Conservation (phyloP, 2,329 filamentous ascomycete species). For the Neopestalotiopsis clavispora region DNA sequence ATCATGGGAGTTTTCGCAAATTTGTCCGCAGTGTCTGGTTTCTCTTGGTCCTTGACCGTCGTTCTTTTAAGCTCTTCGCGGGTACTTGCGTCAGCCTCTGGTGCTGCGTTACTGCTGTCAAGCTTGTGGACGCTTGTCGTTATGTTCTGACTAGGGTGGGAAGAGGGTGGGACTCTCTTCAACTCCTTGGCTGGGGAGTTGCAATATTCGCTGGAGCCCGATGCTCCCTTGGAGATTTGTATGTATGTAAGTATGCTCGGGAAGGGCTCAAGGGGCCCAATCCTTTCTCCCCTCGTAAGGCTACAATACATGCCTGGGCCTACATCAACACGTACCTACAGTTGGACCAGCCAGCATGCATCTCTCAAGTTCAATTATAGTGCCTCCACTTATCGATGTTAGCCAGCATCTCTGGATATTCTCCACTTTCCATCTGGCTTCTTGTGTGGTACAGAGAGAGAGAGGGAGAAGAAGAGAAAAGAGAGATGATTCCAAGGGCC, state of each 20-base stretch:
- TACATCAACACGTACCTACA: not conserved
- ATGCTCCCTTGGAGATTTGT: not conserved
- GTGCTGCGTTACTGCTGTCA: not conserved
- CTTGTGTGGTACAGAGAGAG: not conserved
- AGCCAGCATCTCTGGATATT: not conserved
- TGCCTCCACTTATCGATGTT: slow-evolving; percentile 1
- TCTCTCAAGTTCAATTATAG: not conserved
- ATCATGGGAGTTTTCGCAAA: not conserved
- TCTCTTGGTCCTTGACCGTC: not conserved
- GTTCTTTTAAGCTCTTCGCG: not conserved
- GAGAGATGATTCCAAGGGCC: not conserved
- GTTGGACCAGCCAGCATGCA: not conserved
- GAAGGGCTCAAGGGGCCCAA: slow-evolving; percentile 1
- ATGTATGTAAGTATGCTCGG: not conserved
- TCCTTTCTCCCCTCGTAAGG: not conserved
- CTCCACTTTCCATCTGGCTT: not conserved
- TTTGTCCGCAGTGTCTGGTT: not conserved
- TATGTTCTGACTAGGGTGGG: not conserved
- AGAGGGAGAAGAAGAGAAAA: not conserved
- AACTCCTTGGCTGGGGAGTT: not conserved
- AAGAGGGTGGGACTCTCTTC: not conserved
- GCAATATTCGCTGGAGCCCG: slow-evolving; percentile 1
- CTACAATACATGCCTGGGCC: not conserved
- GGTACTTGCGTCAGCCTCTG: not conserved
- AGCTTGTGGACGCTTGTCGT: not conserved